A percentile compares a stretch with the other conserved stretches of the same genome.
phyloP scores from a whole-genome alignment of 148 eudicot genomes.

The Fagopyrum tataricum region DNA sequence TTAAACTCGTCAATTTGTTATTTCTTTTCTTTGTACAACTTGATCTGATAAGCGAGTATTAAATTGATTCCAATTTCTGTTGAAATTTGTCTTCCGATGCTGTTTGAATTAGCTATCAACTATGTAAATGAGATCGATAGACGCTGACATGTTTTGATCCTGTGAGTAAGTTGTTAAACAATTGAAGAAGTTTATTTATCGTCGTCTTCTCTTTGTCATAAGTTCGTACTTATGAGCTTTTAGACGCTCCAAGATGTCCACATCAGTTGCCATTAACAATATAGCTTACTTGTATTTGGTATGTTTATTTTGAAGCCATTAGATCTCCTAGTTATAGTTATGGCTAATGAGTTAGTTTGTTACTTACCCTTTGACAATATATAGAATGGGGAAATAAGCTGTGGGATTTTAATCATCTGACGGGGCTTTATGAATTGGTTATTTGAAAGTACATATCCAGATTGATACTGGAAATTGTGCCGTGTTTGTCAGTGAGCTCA shows the following conservation, averaged over 20 bases:
- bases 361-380: neutral
- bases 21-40: neutral
- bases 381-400: neutral
- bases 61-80: neutral
- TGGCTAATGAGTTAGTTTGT: neutral
- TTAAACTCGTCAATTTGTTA: slow-evolving; percentile 12
- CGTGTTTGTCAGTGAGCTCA: neutral
- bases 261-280: neutral
- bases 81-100: neutral
- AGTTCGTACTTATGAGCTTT: slow-evolving; percentile 4
- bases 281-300: neutral
- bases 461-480: neutral
- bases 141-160: neutral
- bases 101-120: slow-evolving; percentile 7
- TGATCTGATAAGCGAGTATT: neutral
- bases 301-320: neutral
- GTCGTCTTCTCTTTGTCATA: neutral
- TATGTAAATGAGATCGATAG: neutral
- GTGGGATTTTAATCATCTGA: neutral
- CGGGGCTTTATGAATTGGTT: neutral
- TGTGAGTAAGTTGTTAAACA: neutral
- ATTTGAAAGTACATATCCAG: neutral
- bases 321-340: neutral
- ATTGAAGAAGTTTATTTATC: neutral
- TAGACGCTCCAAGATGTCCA: neutral